These are phyloP conservation scores for Sporothrix variecibatus DNA, from an alignment of 2,329 filamentous ascomycete species.

Conservation along the genomic window DNA sequence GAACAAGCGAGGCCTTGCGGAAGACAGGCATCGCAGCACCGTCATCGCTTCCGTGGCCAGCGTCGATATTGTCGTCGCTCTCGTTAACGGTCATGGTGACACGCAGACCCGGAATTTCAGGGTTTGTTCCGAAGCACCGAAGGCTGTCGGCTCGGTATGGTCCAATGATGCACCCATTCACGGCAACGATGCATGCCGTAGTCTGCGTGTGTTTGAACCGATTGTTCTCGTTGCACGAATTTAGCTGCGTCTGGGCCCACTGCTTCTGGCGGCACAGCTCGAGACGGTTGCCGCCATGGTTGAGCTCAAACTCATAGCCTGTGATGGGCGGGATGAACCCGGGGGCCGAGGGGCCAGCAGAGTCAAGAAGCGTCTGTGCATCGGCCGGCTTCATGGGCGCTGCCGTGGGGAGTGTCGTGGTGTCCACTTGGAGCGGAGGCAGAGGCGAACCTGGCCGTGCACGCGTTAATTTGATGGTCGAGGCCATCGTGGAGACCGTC, in stretches of 20 bases:
- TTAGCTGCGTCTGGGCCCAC: constrained; percentile 30
- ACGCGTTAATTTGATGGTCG: neutral
- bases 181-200: constrained; percentile 30
- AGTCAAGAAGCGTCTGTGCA: neutral
- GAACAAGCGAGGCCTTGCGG: constrained; percentile 21
- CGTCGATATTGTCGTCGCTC: neutral
- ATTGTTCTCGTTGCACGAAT: constrained; percentile 32
- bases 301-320: constrained; percentile 33
- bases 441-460: neutral
- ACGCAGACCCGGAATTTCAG: constrained; percentile 28
- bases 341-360: neutral
- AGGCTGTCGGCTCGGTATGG: constrained; percentile 29
- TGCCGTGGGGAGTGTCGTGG: neutral
- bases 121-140: constrained; percentile 30
- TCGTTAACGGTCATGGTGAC: constrained; percentile 32
- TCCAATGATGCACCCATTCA: constrained; percentile 30
- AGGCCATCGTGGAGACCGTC: neutral
- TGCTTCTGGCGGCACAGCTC: constrained; percentile 29
- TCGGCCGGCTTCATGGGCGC: neutral
- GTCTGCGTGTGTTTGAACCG: constrained; percentile 31
- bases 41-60: neutral
- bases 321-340: constrained; percentile 25
- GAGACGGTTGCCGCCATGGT: constrained; percentile 28
- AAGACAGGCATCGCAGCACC: constrained; percentile 1
- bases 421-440: neutral